Base-by-base conservation (phyloP, 1,284 basidiomycete genomes). In the Papiliotrema terrestris region DNA sequence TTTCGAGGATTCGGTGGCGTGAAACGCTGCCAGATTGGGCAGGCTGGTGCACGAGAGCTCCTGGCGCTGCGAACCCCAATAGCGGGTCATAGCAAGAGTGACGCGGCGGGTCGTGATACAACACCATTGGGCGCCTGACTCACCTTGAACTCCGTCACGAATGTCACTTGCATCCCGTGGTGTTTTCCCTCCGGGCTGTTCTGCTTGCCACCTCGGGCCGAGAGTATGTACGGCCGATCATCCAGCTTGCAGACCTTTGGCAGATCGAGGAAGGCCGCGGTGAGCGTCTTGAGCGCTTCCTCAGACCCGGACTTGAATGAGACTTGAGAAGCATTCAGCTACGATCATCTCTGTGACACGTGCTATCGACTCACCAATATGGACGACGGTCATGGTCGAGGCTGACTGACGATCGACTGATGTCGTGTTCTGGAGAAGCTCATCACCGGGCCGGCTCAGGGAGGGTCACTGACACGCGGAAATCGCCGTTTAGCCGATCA, bases 91-190 rank as follows among this genome's bases (percentile, higher is more conserved):
- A 20, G 19, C 37, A 3, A 13, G 36, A 25, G 11, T 6, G 11
- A 2, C n/a, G 49, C 22, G n/a, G 37, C 23, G 17, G 14, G 22
- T n/a, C 19, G 17, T 23, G 15, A 22, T n/a, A 13, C 22, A 19
- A 2, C 19, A 26, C 8, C 23, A 37, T 11, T n/a, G 13, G 14
- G 11, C 19, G 26, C 22, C 14, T 41, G 14, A 23, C 68, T 50
- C 41, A 69, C 69, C 43, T 61, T 62, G 52, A 75, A 75, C 51
- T 72, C 68, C 57, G 70, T 56, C 9, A 75, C 25, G 51, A 73
- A 74, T 5, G 67, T 65, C n/a, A 71, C 61, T 47, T 72, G 57
- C 62, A 71, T 65, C 1, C 66, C 72, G 4, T 61, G 56, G 36
- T 73, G 58, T 11, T 52, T 43, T 0, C 66, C 68, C 57, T 76